These are phyloP conservation scores for Penicillium pulvis DNA, from an alignment of 495 filamentous ascomycete species.

Conservation along the genomic window DNA sequence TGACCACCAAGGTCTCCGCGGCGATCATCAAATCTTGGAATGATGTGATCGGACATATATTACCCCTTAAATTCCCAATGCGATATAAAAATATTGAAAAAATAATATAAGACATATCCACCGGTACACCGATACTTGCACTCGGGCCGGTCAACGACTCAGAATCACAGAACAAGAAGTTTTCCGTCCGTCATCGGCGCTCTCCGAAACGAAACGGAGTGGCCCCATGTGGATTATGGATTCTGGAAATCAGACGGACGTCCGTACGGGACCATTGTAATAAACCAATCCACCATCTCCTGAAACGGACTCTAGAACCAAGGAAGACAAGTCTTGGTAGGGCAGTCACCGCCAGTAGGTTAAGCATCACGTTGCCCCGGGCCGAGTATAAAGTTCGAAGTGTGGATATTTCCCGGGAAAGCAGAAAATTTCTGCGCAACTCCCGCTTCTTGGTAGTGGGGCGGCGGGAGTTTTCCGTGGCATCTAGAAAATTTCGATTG, in stretches of 20 bases:
- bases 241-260: not conserved
- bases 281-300: conserved; percentile 7
- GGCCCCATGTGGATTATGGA: conserved; percentile 2
- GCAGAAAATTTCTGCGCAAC: conserved; percentile 30
- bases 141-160: not conserved
- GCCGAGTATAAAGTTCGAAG: conserved; percentile 24
- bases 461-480: conserved; percentile 16
- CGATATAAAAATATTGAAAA: not conserved
- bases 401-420: conserved; percentile 7
- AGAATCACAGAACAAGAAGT: conserved; percentile 7
- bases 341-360: conserved; percentile 8
- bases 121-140: not conserved
- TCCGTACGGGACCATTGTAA: conserved; percentile 1
- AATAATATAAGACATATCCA: not conserved
- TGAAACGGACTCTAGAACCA: conserved; percentile 6
- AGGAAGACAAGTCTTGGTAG: not conserved
- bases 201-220: not conserved
- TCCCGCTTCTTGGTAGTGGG: conserved; percentile 4
- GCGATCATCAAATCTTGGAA: not conserved
- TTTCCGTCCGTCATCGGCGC: conserved; percentile 7
- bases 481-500: conserved; percentile 10
- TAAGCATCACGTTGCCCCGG: conserved; percentile 29
- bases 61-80: not conserved
- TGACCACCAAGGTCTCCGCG: not conserved
- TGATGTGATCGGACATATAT: not conserved